Base-by-base conservation (phyloP, 2,329 filamentous ascomycete genomes). In the Ascochyta lentis region DNA sequence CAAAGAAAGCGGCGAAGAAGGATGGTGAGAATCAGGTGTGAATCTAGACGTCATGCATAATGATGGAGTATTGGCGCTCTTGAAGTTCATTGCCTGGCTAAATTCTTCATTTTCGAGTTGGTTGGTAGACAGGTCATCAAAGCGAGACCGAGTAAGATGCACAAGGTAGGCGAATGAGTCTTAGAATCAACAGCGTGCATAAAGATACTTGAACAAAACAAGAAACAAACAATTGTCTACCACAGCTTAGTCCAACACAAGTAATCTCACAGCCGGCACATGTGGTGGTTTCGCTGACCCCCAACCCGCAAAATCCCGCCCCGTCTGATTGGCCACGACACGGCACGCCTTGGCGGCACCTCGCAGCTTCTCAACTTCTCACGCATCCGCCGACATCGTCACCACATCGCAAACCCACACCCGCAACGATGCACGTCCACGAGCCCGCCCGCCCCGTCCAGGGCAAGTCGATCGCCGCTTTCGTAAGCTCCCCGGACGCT, bases 1-100 rank as follows among this genome's bases (percentile, higher is more conserved):
- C 67, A 49, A 79, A 77, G 71, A 79, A 77, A 65, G 73, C 77
- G 61, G 67, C 65, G 38, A 78, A 72, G 61, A 77, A 71, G 39
- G 69, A 65, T 29, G 67, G 63, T 1, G 70, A 63, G 12, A 65
- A 64, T 33, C 47, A 56, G 6, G 70, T 59, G 2, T 72, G 56
- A 59, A 31, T 23, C 37, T 24, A 1, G 34, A 19, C 19, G 35
- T 10, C 7, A n/a, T 7, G 33, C 26, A 34, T 23, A 39, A 16
- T 1, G 6, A 31, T 27, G 38, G 19, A 38, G 31, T 19, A 19
- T 1, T 34, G 33, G n/a, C 4, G 31, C 4, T 38, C n/a, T 15
- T 6, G 6, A 24, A 13, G 3, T 26, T 24, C 10, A 26, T 10
- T 24, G 38, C 16, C 13, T 19, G 35, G 6, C 16, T 23, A 12